Evolutionary conservation across 2,329 filamentous ascomycete genomes (phyloP), one percentile per base, ranked within the genome.

Genomic region (Herpomyces periplanetae): DNA sequence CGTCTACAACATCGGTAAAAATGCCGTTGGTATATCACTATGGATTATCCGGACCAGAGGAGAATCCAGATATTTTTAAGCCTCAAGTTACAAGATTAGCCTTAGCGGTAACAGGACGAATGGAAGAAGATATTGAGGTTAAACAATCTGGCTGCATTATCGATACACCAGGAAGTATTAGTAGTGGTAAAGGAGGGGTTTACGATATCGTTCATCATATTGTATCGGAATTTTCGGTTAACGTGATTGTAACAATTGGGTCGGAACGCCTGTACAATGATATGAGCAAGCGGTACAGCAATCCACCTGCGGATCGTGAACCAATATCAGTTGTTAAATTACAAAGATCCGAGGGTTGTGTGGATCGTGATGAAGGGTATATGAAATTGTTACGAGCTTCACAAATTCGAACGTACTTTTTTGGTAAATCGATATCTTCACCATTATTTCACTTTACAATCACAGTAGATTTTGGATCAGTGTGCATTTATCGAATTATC

Each of bases 381-480:
- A 55, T 73, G 46, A 63, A 66, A 30, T 48, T 56, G 8, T 41
- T 54, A 3, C 52, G 64, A 17, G 65, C 84, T 30, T 53, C 62
- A 1, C 52, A 64, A 19, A 71, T 88, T 20, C 62, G 64, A 27
- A 62, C 73, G 29, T 96, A 96, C 38, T 96, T 96, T 42, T 96
- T 88, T 34, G 80, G 80, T 5, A 62, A 65, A 25, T 40, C 26
- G 2, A 33, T 33, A 19, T 30, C 50, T 1, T 52, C 63, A 22
- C 63, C 66, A 0, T 44, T 96, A 2, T 80, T 65, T 17, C 80
- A 80, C 0, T 64, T 73, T 29, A 84, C 69, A 4, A 68, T 85
- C 30, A 62, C 64, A 23, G 54, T 85, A 3, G 60, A 69, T 25
- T 80, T 71, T 33, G 48, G 56, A 23, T 53, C 58, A 5, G 36